phyloP scores from a whole-genome alignment of 148 eudicot species.

The Arctostaphylos glauca region DNA sequence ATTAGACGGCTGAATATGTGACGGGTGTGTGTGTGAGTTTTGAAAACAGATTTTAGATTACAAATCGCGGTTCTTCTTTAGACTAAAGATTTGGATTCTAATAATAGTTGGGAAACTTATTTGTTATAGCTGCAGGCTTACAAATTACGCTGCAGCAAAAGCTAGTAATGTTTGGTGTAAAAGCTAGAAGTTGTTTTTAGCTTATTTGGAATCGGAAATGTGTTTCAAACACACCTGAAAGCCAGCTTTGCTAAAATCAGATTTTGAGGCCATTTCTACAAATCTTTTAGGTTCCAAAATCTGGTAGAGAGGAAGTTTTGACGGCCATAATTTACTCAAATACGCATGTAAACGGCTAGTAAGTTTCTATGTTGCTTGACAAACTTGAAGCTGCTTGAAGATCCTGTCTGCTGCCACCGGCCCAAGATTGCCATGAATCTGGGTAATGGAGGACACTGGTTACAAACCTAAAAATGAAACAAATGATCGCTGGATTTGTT shows the following conservation, averaged over 20 bases:
- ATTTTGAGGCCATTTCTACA: background rate
- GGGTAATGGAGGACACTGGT: background rate
- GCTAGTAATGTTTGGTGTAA: background rate
- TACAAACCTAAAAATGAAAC: background rate
- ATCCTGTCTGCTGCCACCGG: background rate
- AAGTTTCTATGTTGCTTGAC: background rate
- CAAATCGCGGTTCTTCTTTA: background rate
- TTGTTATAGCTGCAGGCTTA: background rate
- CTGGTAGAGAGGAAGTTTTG: no score
- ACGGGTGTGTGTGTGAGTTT: background rate
- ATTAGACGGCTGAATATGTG: background rate
- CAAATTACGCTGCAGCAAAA: background rate
- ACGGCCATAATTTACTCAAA: no score
- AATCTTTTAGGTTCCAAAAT: background rate
- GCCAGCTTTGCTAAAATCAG: background rate
- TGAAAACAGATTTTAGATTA: background rate
- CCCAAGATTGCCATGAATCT: background rate
- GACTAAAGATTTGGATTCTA: background rate
- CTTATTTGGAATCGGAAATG: background rate
- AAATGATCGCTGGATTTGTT: background rate
- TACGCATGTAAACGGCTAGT: no score
- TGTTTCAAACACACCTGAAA: background rate
- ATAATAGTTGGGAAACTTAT: background rate
- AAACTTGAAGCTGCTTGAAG: background rate
- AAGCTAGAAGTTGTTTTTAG: background rate